Evolutionary conservation across 1,284 basidiomycete species (phyloP).

Genomic region (Pisolithus thermaeus): DNA sequence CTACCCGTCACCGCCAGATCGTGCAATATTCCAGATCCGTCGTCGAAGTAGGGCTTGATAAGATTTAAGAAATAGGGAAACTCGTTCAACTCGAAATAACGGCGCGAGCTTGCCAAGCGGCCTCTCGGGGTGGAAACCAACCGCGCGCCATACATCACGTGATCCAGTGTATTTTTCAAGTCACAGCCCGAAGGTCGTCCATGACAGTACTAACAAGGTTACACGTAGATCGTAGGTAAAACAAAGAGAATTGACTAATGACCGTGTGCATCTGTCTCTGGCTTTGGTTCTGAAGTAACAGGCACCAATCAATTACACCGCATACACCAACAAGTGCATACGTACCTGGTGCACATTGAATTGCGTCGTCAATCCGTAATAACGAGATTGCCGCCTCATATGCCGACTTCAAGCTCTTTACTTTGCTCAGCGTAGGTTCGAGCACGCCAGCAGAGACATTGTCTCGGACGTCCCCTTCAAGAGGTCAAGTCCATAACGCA

Average conservation of each 20-base stretch:
- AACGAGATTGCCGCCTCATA: constrained; percentile 96
- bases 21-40: constrained; percentile 1
- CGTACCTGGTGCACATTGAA: constrained; percentile 78
- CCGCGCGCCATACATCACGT: constrained; percentile 21
- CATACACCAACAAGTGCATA: constrained; percentile 9
- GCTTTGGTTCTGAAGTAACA: constrained; percentile 56
- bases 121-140: constrained; percentile 13
- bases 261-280: constrained; percentile 59
- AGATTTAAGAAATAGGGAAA: not conserved
- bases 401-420: constrained; percentile 93
- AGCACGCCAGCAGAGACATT: constrained; percentile 92
- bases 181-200: no score
- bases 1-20: constrained; percentile 6
- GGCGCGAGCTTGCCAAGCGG: not conserved
- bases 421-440: constrained; percentile 96
- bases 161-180: constrained; percentile 8
- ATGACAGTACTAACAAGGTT: not conserved
- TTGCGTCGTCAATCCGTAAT: constrained; percentile 93
- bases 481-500: constrained; percentile 94
- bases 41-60: not conserved
- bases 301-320: constrained; percentile 13
- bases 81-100: not conserved
- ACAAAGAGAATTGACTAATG: constrained; percentile 30
- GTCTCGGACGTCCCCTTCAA: constrained; percentile 91
- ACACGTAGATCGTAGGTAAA: not conserved